These are phyloP conservation scores for Globisporangium middletonii DNA, from an alignment of 352 stramenopile species.

Conservation along the genomic window DNA sequence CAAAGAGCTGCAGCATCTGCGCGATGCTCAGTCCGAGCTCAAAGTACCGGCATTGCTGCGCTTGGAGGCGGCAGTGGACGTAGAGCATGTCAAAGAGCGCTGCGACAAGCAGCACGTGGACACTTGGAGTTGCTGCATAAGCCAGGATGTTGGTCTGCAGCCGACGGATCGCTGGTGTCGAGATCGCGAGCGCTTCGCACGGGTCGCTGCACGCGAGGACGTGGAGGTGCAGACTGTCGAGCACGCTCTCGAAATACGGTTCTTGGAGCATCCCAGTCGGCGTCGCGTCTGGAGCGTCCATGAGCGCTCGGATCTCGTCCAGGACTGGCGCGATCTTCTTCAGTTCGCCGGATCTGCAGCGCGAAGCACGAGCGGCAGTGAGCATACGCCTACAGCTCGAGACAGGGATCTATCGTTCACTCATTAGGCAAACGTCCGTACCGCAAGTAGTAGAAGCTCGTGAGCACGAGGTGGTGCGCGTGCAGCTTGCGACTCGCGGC, in stretches of 20 bases:
- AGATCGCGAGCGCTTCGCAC: slow-evolving; percentile 36
- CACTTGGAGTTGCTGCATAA: slow-evolving; percentile 24
- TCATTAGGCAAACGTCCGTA: slow-evolving; percentile 9
- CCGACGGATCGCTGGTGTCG: slow-evolving; percentile 41
- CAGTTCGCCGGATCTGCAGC: slow-evolving; percentile 30
- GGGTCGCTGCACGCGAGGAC: slow-evolving; percentile 35
- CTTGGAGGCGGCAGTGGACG: slow-evolving; percentile 50
- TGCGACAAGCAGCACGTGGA: slow-evolving; percentile 44
- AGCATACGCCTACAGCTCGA: neutral
- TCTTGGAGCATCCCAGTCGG: slow-evolving; percentile 17
- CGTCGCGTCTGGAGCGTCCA: slow-evolving; percentile 5
- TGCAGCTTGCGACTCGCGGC: slow-evolving; percentile 27
- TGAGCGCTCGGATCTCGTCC: slow-evolving; percentile 28
- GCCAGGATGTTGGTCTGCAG: slow-evolving; percentile 45
- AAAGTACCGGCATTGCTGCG: slow-evolving; percentile 53
- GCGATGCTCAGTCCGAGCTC: slow-evolving; percentile 55
- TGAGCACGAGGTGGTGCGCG: slow-evolving; percentile 54
- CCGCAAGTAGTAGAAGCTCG: slow-evolving; percentile 49
- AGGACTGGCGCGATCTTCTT: slow-evolving; percentile 38
- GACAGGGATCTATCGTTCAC: too few relatives aligned
- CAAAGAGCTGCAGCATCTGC: slow-evolving; percentile 58
- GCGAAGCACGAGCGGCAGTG: neutral
- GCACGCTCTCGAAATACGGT: slow-evolving; percentile 44
- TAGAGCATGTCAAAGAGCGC: slow-evolving; percentile 69
- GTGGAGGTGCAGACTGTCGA: slow-evolving; percentile 40